A percentile compares a stretch with the other conserved stretches of the same genome.
Conservation (phyloP, 2,329 filamentous ascomycete species). For the Paecilomyces fulvus region DNA sequence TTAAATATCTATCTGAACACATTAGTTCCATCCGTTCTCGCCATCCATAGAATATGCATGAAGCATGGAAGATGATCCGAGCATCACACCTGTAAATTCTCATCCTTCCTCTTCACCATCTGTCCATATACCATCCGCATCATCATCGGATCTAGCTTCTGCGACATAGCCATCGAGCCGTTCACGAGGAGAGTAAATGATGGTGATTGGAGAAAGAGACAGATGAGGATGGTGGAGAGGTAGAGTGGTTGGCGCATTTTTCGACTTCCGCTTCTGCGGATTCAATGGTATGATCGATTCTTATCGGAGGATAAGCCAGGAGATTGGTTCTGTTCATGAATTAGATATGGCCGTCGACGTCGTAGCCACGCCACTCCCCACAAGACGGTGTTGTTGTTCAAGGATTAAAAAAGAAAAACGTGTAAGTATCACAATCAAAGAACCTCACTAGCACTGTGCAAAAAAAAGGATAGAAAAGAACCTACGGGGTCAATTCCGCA, state of each 20-base stretch:
- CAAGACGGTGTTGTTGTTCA: background rate
- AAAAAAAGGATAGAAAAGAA: background rate
- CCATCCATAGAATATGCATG: background rate
- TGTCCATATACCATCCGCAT: background rate
- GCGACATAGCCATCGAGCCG: background rate
- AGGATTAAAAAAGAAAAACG: too few relatives aligned
- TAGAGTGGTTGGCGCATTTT: background rate
- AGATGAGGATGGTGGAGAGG: background rate
- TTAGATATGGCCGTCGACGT: too few relatives aligned
- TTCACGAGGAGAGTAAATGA: background rate
- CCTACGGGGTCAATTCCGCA: too few relatives aligned
- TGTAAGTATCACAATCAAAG: background rate
- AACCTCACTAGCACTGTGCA: background rate
- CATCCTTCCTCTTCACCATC: slow-evolving; percentile 1
- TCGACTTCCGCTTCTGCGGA: background rate
- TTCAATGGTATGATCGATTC: background rate
- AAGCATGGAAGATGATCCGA: too few relatives aligned
- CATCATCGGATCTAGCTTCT: background rate
- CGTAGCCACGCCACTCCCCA: background rate
- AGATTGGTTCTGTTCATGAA: too few relatives aligned
- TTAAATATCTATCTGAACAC: background rate
- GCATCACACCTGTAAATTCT: slow-evolving; percentile 3
- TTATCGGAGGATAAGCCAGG: background rate
- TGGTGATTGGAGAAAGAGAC: background rate
- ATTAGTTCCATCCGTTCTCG: background rate